Conservation (phyloP, 2,329 filamentous ascomycete genomes). For the Colletotrichum acutatum region DNA sequence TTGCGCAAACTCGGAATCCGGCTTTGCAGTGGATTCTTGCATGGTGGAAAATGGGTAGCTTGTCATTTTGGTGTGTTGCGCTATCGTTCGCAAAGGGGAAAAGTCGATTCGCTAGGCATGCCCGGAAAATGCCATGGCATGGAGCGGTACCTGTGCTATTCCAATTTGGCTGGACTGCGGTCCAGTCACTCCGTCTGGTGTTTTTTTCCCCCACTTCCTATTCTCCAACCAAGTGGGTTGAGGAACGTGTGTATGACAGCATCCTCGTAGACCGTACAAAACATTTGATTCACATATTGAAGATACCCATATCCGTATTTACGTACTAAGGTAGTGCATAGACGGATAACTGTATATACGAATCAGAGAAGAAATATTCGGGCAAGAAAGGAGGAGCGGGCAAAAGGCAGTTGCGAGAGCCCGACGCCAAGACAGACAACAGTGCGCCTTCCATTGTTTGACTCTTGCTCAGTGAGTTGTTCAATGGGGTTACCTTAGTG, state of each 20-base stretch:
- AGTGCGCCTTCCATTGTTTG: not conserved
- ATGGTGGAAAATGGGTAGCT: not conserved
- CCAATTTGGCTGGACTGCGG: too few relatives aligned
- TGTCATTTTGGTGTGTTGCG: not conserved
- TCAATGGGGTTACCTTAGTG: not conserved
- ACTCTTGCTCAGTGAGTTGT: not conserved
- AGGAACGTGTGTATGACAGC: conserved; percentile 25
- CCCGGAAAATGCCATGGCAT: not conserved
- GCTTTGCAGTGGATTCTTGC: not conserved
- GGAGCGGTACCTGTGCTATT: too few relatives aligned
- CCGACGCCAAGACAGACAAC: conserved; percentile 3
- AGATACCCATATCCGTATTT: too few relatives aligned
- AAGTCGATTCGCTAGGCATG: not conserved
- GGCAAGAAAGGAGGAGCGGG: not conserved
- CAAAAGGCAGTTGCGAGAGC: not conserved
- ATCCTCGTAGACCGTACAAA: not conserved
- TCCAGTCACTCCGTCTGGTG: not conserved
- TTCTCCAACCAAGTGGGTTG: not conserved
- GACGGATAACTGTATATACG: too few relatives aligned
- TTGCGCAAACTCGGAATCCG: not conserved
- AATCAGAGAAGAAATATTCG: too few relatives aligned
- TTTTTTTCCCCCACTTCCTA: not conserved
- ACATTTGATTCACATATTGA: too few relatives aligned
- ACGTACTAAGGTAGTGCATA: too few relatives aligned
- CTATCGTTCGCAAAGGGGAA: not conserved